Base-by-base conservation (phyloP, 2,329 filamentous ascomycete genomes). In the Achaetomium macrosporum region DNA sequence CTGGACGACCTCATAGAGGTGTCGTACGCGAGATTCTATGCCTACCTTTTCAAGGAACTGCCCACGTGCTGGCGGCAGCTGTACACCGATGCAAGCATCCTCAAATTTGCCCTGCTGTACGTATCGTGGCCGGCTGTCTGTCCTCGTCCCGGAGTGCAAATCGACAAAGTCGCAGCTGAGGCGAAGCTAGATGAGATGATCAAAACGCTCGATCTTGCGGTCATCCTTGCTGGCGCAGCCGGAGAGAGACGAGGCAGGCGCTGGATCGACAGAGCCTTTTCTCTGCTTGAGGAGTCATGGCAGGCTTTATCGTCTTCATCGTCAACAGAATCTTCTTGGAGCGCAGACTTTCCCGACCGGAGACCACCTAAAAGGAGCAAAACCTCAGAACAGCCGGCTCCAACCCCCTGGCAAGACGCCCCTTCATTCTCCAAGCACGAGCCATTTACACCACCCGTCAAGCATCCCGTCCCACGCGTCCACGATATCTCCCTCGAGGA, bases 161-260 rank as follows among this genome's bases (percentile, higher is more conserved):
- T 47, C 12, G 31, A 37, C 42, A 45, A 9, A 3, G 11, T n/a
- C n/a, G 36, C 36, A 12, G 37, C 17, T 5, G 60, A 37, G 45
- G 60, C 8, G 57, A 61, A 33, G 68, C 64, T 90, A 4, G 75
- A 80, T 33, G 67, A 74, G 1, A 73, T 87, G 2, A 78, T 95
- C 33, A 76, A 77, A 49, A 70, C 77, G 1, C 75, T 97, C 2
- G 91, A 96, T 62, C 82, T 84, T 66, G 84, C 87, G 0, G 69
- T 95, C 42, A 88, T 95, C 42, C 78, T 90, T 50, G 81, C 88
- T 0, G 88, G 87, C 1, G 85, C 79, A 0, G 80, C 81, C 1
- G 74, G 77, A 0, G 58, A 66, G 30, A 53, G 65, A 1, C 73
- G 87, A 51, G 77, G 79, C 8, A 64, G 69, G 17, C 44, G 12